Base-by-base conservation (phyloP, 202 grass and related monocot species). In the Hordeum pubiflorum region DNA sequence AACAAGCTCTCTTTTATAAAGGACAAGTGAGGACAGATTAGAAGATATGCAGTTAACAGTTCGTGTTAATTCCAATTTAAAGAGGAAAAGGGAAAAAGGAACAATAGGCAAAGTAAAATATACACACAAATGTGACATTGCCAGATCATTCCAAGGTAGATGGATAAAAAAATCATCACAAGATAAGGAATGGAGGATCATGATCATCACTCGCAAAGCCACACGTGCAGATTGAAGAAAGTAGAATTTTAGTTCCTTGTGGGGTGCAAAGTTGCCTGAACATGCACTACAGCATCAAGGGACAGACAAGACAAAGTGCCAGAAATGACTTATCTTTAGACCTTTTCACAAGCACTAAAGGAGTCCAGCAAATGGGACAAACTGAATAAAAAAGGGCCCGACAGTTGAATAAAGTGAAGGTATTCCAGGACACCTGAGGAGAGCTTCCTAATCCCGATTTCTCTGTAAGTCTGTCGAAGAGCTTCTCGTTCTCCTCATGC, bases 401-500 rank as follows among this genome's bases (percentile, higher is more conserved):
- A 60, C 11, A 72, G 23, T 68, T 60, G 52, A 74, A 69, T 56
- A 79, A 75, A 73, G 68, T 61, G 67, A 72, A 69, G 24, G 63
- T 63, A 69, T 78, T 74, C 59, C 36, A 14, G 24, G 14, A 79
- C 10, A 98, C 96, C 96, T 91, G 86, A 32, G 87, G 86, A 20
- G 89, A 69, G 69, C 82, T 89, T 78, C 64, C 90, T 71, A 90
- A 61, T 87, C 90, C 74, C 18, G 96, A 86, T 81, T 95, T 98
- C 65, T 95, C 96, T 78, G 88, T 93, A 27, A 98, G 96, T 67
- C 86, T 89, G 27, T 91, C 88, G 75, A 93, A 95, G 37, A 98
- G 88, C 81, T 95, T 98, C 84, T 98, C 96, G 18, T 98, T 98
- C 86, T 98, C 96, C 82, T 93, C 88, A 17, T 98, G 92, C 79